phyloP scores from a whole-genome alignment of 2,329 filamentous ascomycete genomes.

The Talaromyces sp. region DNA sequence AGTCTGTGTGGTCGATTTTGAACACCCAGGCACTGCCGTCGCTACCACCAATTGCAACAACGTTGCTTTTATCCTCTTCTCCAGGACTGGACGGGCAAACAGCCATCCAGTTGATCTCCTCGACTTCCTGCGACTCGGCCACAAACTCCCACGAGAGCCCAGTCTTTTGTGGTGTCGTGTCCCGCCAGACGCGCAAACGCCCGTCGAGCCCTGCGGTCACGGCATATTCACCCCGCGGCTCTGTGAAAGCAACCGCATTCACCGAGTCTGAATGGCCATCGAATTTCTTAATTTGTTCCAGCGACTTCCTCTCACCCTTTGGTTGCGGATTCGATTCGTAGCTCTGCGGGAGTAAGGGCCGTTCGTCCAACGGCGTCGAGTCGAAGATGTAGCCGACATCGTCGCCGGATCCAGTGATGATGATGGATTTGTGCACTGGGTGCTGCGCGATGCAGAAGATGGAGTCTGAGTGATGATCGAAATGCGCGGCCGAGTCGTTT shows the following conservation, averaged over 20 bases:
- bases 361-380: constrained; percentile 53
- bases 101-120: constrained; percentile 88
- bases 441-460: constrained; percentile 96
- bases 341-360: constrained; percentile 68
- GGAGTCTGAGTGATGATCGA: constrained; percentile 82
- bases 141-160: constrained; percentile 60
- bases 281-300: constrained; percentile 65
- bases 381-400: constrained; percentile 87
- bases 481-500: constrained; percentile 91
- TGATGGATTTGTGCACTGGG: constrained; percentile 67
- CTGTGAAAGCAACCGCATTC: constrained; percentile 78
- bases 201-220: constrained; percentile 88
- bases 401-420: constrained; percentile 82
- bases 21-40: constrained; percentile 97
- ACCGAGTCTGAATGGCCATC: constrained; percentile 92
- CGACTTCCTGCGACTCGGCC: constrained; percentile 78
- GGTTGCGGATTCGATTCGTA: constrained; percentile 64
- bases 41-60: constrained; percentile 77
- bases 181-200: constrained; percentile 65
- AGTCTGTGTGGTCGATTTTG: constrained; percentile 65
- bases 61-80: constrained; percentile 60
- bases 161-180: constrained; percentile 39
- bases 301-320: constrained; percentile 52
- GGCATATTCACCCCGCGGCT: constrained; percentile 75
- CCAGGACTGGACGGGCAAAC: constrained; percentile 61